phyloP scores from a whole-genome alignment of 2,329 filamentous ascomycete species.

The Byssoonygena ceratinophila region DNA sequence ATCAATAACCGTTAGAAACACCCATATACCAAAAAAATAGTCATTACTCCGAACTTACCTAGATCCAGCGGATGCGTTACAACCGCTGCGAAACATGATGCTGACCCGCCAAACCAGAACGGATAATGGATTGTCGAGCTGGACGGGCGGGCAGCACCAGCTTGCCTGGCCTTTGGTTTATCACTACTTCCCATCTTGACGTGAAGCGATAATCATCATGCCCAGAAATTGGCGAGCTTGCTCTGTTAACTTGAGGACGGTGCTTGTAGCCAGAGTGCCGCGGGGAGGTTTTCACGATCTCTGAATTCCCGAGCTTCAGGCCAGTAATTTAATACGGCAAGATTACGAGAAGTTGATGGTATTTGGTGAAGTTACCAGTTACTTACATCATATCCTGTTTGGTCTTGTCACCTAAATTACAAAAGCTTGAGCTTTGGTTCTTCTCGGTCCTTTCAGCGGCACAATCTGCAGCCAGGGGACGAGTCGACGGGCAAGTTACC shows the following conservation, averaged over 20 bases:
- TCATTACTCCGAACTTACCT: slow-evolving; percentile 44
- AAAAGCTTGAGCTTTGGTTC: neutral
- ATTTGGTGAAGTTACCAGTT: neutral
- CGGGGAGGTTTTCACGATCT: neutral
- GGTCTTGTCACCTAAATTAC: neutral
- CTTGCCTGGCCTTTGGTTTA: slow-evolving; percentile 4
- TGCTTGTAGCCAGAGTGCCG: neutral
- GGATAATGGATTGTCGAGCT: slow-evolving; percentile 49
- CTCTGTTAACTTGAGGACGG: neutral
- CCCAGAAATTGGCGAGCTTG: neutral
- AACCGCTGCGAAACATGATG: slow-evolving; percentile 79
- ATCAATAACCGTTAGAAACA: slow-evolving; percentile 18
- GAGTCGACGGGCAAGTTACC: neutral
- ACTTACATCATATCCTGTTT: too few relatives aligned
- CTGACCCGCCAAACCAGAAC: slow-evolving; percentile 95
- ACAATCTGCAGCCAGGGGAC: neutral
- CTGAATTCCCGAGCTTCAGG: slow-evolving; percentile 1
- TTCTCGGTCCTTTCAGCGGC: neutral
- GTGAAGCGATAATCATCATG: slow-evolving; percentile 10
- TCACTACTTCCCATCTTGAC: slow-evolving; percentile 14
- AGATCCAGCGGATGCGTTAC: slow-evolving; percentile 92
- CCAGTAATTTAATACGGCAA: neutral
- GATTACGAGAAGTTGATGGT: neutral
- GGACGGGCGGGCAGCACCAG: slow-evolving; percentile 4
- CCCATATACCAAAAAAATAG: neutral